Evolutionary conservation across 306 rosid genomes (phyloP), one percentile per base, ranked within the genome.

Genomic region (Benincasa hispida): DNA sequence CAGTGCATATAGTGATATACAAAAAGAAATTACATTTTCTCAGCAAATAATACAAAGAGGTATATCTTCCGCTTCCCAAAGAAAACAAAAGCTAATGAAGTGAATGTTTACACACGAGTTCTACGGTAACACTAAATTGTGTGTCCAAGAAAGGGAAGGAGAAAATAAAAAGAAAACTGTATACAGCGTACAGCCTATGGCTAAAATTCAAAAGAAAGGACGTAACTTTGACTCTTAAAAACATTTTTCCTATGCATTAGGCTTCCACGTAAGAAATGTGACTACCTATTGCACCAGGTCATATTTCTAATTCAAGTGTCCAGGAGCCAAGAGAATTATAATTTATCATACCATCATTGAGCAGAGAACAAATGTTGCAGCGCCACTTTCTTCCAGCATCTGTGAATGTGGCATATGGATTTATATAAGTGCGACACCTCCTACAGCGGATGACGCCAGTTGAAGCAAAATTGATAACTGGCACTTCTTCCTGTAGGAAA

Each of bases 371-470:
- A 58, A 95, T 89, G 62, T 92, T 95, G 86, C 99, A 95, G 54
- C 97, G 96, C 88, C 88, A 95, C 87, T 95, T 95, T 83, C 99
- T 88, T 83, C 98, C 99, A 57, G 90, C 86, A 85, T 95, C 99
- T 55, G 98, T 90, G 83, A 95, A 95, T 79, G 97, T 87, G 79
- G 91, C 91, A 77, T 81, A 90, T 54, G 98, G 99, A 79, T 95
- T 95, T 77, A 95, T 91, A 78, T 92, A 92, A 9, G 99, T 89
- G 78, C 99, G 99, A 76, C 99, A 95, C 81, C 99, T 90, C 86
- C 99, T 92, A 79, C 98, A 95, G 68, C 99, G 97, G 79, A 95
- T 90, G 75, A 95, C 92, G 83, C 97, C 88, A 18, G 96, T 78
- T 34, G 96, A 84, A 72, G 89, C 89, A 58, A 95, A 90, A 80